Percentiles rank a stretch among this genome's conserved stretches.
phyloP scores from a whole-genome alignment of 768 basidiomycete genomes.

The Xanthoconium stramineum region DNA sequence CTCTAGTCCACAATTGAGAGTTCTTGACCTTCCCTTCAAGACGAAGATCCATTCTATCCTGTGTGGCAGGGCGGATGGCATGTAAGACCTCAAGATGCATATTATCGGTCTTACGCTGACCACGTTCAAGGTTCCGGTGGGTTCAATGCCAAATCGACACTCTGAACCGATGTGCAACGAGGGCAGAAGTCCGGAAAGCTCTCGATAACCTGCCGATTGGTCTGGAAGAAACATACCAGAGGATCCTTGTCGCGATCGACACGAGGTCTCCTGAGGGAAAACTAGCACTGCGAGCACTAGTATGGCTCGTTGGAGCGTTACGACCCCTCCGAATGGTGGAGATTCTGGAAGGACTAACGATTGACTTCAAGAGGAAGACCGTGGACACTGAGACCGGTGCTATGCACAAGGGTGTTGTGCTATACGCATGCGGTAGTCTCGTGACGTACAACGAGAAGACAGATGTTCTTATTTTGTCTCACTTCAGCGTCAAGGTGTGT shows the following conservation, averaged over 20 bases:
- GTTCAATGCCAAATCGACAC: conserved; percentile 21
- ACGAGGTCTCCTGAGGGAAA: not conserved
- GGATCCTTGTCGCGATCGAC: conserved; percentile 17
- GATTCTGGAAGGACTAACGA: conserved; percentile 10
- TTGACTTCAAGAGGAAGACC: conserved; percentile 1
- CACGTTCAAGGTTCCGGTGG: conserved; percentile 20
- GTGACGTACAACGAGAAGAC: conserved; percentile 14
- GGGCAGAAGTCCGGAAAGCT: conserved; percentile 8
- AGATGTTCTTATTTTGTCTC: conserved; percentile 11
- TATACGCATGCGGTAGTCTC: conserved; percentile 16
- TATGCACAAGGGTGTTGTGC: conserved; percentile 2
- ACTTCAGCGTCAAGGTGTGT: conserved; percentile 25
- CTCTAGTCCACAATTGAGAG: conserved; percentile 5
- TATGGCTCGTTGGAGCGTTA: conserved; percentile 18
- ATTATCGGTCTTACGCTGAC: not conserved
- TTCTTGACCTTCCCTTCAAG: conserved; percentile 6
- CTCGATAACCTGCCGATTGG: conserved; percentile 15
- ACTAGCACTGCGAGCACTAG: conserved; percentile 8
- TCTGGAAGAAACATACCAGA: conserved; percentile 20
- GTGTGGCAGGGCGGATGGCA: conserved; percentile 15
- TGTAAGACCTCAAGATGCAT: conserved; percentile 3
- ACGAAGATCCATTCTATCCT: conserved; percentile 5
- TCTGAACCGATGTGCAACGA: conserved; percentile 7
- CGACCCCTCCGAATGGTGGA: conserved; percentile 12
- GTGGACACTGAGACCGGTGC: conserved; percentile 8